Percentiles rank a stretch among this genome's conserved stretches.
These are phyloP conservation scores for Emmonsiellopsis sp. DNA, from an alignment of 2,329 filamentous ascomycete genomes.

Conservation along the genomic window DNA sequence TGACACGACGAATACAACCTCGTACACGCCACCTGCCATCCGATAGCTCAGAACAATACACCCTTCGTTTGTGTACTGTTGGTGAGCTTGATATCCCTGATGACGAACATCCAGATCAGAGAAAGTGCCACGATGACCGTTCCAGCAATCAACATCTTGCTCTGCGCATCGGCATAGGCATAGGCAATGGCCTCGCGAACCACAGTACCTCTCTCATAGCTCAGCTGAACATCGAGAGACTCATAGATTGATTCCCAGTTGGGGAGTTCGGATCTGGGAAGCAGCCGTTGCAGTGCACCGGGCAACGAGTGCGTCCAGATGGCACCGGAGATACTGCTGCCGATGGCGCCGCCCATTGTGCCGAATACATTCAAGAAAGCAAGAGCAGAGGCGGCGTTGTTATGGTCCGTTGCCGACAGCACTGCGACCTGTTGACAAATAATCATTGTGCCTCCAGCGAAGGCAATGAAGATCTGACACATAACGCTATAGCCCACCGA, in stretches of 20 bases:
- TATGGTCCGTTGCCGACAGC: conserved; percentile 44
- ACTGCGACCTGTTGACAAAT: conserved; percentile 48
- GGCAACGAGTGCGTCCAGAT: conserved; percentile 24
- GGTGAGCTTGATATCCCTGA: conserved; percentile 42
- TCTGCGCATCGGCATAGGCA: conserved; percentile 40
- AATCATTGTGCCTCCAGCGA: conserved; percentile 43
- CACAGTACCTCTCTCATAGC: conserved; percentile 31
- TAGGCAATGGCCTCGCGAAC: conserved; percentile 36
- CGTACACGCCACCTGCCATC: too few relatives aligned
- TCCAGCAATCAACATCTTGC: conserved; percentile 29
- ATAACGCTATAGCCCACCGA: conserved; percentile 42
- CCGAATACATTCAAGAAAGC: conserved; percentile 19
- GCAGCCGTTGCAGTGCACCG: conserved; percentile 7
- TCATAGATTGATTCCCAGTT: conserved; percentile 16
- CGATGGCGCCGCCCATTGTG: conserved; percentile 23
- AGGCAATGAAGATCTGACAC: conserved; percentile 44
- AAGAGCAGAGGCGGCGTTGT: conserved; percentile 37
- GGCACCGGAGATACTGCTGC: conserved; percentile 18
- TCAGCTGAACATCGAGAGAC: conserved; percentile 13
- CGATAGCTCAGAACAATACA: conserved; percentile 22
- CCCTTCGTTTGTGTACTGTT: conserved; percentile 36
- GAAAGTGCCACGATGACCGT: conserved; percentile 14
- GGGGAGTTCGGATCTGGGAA: conserved; percentile 13
- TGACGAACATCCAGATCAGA: conserved; percentile 31
- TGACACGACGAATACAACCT: too few relatives aligned